Evolutionary conservation across 495 filamentous ascomycete species (phyloP).

Genomic region (Saxophila tyrrhenica): DNA sequence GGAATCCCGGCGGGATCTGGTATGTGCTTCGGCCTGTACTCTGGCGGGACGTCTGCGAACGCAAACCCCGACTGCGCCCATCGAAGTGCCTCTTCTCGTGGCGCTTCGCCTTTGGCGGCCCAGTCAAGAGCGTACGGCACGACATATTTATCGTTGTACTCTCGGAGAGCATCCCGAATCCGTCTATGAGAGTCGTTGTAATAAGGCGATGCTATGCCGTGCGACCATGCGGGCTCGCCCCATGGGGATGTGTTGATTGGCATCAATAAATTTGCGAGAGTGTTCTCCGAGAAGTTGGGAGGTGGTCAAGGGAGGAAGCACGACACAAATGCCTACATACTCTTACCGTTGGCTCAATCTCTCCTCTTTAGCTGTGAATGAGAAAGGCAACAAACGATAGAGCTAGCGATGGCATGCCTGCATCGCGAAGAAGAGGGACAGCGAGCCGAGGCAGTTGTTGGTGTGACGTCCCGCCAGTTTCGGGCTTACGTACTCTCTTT

Average conservation of each 20-base stretch:
- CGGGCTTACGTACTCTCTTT: not conserved
- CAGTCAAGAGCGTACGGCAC: conserved; percentile 29
- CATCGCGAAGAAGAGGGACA: too few species aligned
- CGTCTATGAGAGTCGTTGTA: conserved; percentile 28
- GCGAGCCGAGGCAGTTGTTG: not conserved
- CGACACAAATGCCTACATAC: too few species aligned
- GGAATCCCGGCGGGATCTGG: conserved; percentile 27
- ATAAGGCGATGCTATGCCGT: conserved; percentile 28
- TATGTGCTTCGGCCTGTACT: conserved; percentile 23
- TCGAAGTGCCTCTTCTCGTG: conserved; percentile 20
- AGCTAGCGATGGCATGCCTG: too few species aligned
- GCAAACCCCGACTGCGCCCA: conserved; percentile 27
- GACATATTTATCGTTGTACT: conserved; percentile 26
- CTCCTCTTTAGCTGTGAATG: too few species aligned
- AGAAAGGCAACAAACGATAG: too few species aligned
- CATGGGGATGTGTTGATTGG: conserved; percentile 24
- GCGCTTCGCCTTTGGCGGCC: conserved; percentile 29
- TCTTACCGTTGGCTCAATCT: too few species aligned
- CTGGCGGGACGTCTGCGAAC: conserved; percentile 28
- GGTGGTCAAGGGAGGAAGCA: too few species aligned
- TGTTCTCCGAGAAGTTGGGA: too few species aligned
- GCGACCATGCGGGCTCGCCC: conserved; percentile 30
- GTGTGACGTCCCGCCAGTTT: not conserved
- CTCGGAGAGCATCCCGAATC: conserved; percentile 22
- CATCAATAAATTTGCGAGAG: too few species aligned